phyloP scores from a whole-genome alignment of 768 basidiomycete species.

The Termitomyces sp. region DNA sequence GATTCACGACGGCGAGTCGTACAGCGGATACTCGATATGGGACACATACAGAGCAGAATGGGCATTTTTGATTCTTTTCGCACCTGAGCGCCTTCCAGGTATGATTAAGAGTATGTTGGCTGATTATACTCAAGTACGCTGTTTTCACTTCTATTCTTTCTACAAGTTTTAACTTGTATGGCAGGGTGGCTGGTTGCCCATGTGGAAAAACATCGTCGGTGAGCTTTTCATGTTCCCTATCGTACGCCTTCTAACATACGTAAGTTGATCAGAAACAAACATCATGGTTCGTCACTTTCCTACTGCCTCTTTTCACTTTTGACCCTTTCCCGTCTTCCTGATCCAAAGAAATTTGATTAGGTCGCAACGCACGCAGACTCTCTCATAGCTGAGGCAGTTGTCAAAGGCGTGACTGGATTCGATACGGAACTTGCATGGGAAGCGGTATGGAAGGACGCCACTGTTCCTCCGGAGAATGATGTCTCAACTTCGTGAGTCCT shows the following conservation, averaged over 20 bases:
- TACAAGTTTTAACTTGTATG: not conserved
- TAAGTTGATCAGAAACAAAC: slow-evolving; percentile 54
- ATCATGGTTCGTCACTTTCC: slow-evolving; percentile 53
- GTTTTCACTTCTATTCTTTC: not conserved
- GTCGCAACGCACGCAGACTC: slow-evolving; percentile 80
- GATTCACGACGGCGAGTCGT: slow-evolving; percentile 55
- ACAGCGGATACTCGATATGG: slow-evolving; percentile 81
- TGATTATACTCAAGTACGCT: slow-evolving; percentile 59
- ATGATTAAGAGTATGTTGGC: slow-evolving; percentile 80
- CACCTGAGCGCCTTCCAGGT: slow-evolving; percentile 68
- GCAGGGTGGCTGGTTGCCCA: slow-evolving; percentile 77
- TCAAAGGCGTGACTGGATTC: slow-evolving; percentile 61
- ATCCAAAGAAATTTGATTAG: slow-evolving; percentile 24
- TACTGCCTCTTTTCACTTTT: not conserved
- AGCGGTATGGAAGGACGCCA: slow-evolving; percentile 72
- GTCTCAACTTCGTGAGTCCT: slow-evolving; percentile 38
- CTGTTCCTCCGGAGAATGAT: slow-evolving; percentile 56
- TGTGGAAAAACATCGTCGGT: slow-evolving; percentile 88
- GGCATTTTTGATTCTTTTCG: slow-evolving; percentile 74
- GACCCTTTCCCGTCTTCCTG: not conserved
- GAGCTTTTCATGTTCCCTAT: slow-evolving; percentile 6
- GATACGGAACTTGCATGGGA: slow-evolving; percentile 63
- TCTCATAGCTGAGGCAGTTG: slow-evolving; percentile 63
- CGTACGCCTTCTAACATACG: not conserved
- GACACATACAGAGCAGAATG: slow-evolving; percentile 78